These are phyloP conservation scores for Talaromyces adpressus DNA, from an alignment of 495 filamentous ascomycete species.

Conservation along the genomic window DNA sequence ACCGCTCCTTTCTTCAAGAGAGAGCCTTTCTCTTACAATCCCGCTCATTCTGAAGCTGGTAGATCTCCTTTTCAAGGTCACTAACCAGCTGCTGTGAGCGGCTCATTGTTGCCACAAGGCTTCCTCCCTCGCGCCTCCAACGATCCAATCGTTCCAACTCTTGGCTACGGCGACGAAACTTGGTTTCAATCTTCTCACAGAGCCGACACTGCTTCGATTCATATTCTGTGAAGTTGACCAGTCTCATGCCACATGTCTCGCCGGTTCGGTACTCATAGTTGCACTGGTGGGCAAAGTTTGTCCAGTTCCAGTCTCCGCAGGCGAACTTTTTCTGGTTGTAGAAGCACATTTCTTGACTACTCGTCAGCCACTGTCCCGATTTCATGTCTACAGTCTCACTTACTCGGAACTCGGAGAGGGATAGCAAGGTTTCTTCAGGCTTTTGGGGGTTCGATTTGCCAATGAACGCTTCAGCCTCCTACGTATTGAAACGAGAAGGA, in stretches of 20 bases:
- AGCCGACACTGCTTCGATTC: conserved; percentile 60
- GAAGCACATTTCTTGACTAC: conserved; percentile 47
- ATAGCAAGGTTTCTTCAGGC: neutral
- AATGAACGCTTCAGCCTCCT: neutral
- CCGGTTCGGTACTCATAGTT: conserved; percentile 93
- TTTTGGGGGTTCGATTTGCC: conserved; percentile 4
- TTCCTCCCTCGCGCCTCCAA: conserved; percentile 67
- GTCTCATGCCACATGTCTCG: conserved; percentile 95
- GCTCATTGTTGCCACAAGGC: conserved; percentile 74
- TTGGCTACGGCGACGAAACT: conserved; percentile 65
- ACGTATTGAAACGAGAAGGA: neutral
- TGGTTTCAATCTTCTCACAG: conserved; percentile 90
- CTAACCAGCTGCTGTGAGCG: conserved; percentile 58
- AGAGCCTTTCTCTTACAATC: conserved; percentile 30
- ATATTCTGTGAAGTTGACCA: conserved; percentile 65
- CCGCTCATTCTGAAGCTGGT: conserved; percentile 36
- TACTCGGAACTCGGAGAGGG: neutral
- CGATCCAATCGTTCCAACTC: conserved; percentile 72
- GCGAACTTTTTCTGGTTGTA: conserved; percentile 50
- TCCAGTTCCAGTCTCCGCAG: conserved; percentile 95
- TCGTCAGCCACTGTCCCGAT: conserved; percentile 23
- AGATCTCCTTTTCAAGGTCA: conserved; percentile 58
- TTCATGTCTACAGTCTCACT: conserved; percentile 15
- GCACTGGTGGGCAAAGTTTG: conserved; percentile 90
- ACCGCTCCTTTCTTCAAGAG: conserved; percentile 14